Base-by-base conservation (phyloP, 352 stramenopile genomes). In the Phytophthora tentaculata region DNA sequence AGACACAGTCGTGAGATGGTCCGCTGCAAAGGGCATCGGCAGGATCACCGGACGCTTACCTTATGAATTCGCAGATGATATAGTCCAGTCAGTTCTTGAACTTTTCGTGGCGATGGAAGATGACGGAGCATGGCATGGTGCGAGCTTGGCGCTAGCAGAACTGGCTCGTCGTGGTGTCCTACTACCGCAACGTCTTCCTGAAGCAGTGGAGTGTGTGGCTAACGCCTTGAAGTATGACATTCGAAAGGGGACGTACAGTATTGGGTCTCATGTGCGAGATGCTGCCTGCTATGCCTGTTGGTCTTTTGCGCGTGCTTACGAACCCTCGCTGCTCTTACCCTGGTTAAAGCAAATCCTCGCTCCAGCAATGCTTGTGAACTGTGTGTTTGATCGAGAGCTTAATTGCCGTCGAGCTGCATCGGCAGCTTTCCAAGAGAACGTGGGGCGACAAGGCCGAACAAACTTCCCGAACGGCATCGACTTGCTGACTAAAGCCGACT, bases 1-100 rank as follows among this genome's bases (percentile, higher is more conserved):
- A 52, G 94, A 98, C 75, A 99, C 98, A 1, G 89, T 99, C 14
- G 97, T 99, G 47, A 88, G 98, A n/a, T 99, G 98, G 98, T 99
- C 96, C 2, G 96, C 97, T 22, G 97, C 98, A n/a, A 99, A 99
- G 71, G 97, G 97, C 14, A 94, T 99, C 49, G 98, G 97, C 8
- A 88, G 98, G 7, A 91, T 99, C 58, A 98, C 96, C 2, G 92
- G 96, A 28, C 86, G 98, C 0, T 77, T 99, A 14, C 95, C 96
- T 2, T 92, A 92, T 47, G 82, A 94, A 37, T 98, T 98, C 71
- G 97, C 94, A 0, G 96, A 99, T 53, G 97, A 99, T 73, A 97
- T 99, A 19, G 90, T 99, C 0, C 91, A 98, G 73, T 97, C 94
- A 8, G 89, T 99, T 12, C 64, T 99, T 14, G 85, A 98, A 60